phyloP scores from a whole-genome alignment of 2,329 filamentous ascomycete species.

The Colletotrichum kahawae region DNA sequence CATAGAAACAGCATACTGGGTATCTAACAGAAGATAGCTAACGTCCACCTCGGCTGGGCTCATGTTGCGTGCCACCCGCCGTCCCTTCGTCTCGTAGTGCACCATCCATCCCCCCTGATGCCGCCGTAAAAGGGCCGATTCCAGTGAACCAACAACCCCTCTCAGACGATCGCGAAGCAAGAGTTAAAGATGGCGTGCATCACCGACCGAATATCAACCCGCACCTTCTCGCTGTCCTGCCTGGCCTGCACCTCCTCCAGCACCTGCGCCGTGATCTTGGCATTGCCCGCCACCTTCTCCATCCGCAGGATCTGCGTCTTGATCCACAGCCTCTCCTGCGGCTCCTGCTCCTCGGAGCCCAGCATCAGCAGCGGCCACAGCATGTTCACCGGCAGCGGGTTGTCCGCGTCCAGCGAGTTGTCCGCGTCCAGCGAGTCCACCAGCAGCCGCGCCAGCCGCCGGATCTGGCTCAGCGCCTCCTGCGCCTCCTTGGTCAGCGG shows the following conservation, averaged over 20 bases:
- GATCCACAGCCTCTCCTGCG: slow-evolving; percentile 55
- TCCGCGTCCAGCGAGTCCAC: slow-evolving; percentile 43
- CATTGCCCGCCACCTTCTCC: slow-evolving; percentile 49
- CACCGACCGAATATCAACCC: slow-evolving; percentile 49
- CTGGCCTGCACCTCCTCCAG: slow-evolving; percentile 49
- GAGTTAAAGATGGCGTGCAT: slow-evolving; percentile 56
- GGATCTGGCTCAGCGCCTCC: slow-evolving; percentile 54
- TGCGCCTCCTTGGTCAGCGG: slow-evolving; percentile 55
- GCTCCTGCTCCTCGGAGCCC: slow-evolving; percentile 58
- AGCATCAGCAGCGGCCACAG: slow-evolving; percentile 63
- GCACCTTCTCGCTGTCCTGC: slow-evolving; percentile 42
- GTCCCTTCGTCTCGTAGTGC: not conserved
- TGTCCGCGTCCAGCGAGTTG: slow-evolving; percentile 45
- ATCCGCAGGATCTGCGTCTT: slow-evolving; percentile 51
- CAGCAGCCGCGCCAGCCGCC: slow-evolving; percentile 50
- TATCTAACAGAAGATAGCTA: not conserved
- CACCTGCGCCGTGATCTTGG: slow-evolving; percentile 49
- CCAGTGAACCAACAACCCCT: not conserved
- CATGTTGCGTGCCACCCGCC: not conserved
- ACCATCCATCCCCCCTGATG: not conserved
- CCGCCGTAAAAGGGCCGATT: not conserved
- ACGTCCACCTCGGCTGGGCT: not conserved
- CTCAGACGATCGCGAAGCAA: slow-evolving; percentile 55
- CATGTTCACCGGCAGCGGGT: slow-evolving; percentile 59
- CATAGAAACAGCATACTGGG: not conserved